Conservation (phyloP, 805 yeast genomes). For the Scheffersomyces spartinae region DNA sequence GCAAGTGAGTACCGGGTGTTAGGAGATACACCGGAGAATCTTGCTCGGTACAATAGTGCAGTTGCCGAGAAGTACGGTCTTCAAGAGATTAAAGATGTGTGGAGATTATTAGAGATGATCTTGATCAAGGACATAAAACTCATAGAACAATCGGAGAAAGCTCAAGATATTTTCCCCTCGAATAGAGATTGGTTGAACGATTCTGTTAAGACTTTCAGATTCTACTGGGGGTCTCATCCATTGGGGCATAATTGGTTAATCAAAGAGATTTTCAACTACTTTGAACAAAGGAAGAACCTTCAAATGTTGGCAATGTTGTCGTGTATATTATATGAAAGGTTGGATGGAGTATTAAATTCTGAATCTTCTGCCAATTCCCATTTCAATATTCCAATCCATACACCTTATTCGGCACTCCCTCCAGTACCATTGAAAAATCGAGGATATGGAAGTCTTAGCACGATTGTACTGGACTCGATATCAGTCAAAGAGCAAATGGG, state of each 20-base stretch:
- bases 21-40: constrained; percentile 50
- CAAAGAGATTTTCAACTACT: constrained; percentile 47
- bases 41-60: constrained; percentile 59
- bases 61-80: constrained; percentile 58
- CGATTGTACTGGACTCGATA: not conserved
- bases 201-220: constrained; percentile 10
- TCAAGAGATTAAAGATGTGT: constrained; percentile 56
- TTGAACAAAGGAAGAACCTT: constrained; percentile 51
- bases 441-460: constrained; percentile 1
- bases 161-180: too few relatives aligned
- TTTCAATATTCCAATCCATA: constrained; percentile 32
- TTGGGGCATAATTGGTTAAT: constrained; percentile 63
- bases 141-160: too few relatives aligned
- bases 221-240: constrained; percentile 76
- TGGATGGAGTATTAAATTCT: too few relatives aligned
- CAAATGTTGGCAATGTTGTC: constrained; percentile 90
- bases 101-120: constrained; percentile 50
- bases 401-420: constrained; percentile 30
- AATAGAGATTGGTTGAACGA: too few relatives aligned
- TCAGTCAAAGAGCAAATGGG: not conserved
- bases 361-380: constrained; percentile 10
- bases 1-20: constrained; percentile 56
- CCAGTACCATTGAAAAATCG: constrained; percentile 11
- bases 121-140: constrained; percentile 35
- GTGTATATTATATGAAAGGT: constrained; percentile 54